Evolutionary conservation across 768 basidiomycete genomes (phyloP).

Genomic region (Suillus occidentalis): DNA sequence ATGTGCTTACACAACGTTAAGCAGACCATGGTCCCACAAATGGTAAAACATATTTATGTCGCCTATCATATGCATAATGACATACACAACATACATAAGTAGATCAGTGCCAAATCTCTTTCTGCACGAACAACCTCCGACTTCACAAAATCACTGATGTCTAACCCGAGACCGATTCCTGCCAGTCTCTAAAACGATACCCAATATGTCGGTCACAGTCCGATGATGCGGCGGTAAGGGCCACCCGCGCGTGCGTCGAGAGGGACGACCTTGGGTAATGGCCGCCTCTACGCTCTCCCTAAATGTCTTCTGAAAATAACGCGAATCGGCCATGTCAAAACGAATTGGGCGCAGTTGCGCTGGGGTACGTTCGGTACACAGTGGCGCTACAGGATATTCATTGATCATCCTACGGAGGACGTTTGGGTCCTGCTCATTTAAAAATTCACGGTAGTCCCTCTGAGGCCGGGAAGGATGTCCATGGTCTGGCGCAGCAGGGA

Average conservation of each 20-base stretch:
- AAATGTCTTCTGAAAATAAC: background rate
- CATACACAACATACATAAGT: background rate
- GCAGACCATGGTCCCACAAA: background rate
- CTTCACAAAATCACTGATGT: background rate
- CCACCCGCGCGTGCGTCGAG: conserved; percentile 13
- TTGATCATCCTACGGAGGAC: conserved; percentile 2
- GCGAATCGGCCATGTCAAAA: conserved; percentile 11
- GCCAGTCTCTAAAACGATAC: conserved; percentile 8
- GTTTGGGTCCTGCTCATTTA: background rate
- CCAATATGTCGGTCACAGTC: background rate
- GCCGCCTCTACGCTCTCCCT: conserved; percentile 5
- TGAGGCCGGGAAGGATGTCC: background rate
- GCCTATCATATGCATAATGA: background rate
- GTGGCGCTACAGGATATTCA: conserved; percentile 6
- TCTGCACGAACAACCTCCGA: too few relatives aligned
- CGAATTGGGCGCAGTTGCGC: conserved; percentile 10
- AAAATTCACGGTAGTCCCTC: background rate
- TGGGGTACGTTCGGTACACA: background rate
- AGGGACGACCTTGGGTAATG: conserved; percentile 8
- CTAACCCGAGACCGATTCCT: background rate
- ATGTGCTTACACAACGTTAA: background rate
- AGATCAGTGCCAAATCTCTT: background rate
- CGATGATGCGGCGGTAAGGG: conserved; percentile 7
- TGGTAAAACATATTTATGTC: background rate
- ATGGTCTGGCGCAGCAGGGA: background rate